A percentile compares a stretch with the other conserved stretches of the same genome.
These are phyloP conservation scores for Akanthomyces lecanii DNA, from an alignment of 2,329 filamentous ascomycete species.

Conservation along the genomic window DNA sequence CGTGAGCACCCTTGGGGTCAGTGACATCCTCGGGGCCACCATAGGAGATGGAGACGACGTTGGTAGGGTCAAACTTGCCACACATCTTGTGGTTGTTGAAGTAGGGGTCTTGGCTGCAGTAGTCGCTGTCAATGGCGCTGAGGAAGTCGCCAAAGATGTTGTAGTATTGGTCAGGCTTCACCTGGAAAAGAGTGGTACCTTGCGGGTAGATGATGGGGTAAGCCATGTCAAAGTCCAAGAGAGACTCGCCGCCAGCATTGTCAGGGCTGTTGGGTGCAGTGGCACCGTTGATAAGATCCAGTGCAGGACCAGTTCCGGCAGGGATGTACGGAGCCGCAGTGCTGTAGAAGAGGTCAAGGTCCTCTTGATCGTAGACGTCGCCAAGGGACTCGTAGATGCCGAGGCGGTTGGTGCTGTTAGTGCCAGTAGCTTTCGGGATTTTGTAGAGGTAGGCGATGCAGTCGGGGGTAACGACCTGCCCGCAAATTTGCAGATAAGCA, in stretches of 20 bases:
- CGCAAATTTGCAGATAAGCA: slow-evolving; percentile 33
- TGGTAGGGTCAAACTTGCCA: slow-evolving; percentile 20
- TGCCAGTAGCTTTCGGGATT: slow-evolving; percentile 36
- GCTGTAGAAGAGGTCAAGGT: slow-evolving; percentile 46
- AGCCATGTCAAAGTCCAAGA: slow-evolving; percentile 49
- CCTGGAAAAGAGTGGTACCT: slow-evolving; percentile 45
- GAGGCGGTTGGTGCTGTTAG: slow-evolving; percentile 40
- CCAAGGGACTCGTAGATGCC: slow-evolving; percentile 50
- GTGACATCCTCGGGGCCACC: slow-evolving; percentile 45
- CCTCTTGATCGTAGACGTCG: slow-evolving; percentile 47
- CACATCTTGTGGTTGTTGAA: slow-evolving; percentile 21
- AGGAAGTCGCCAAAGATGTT: slow-evolving; percentile 41
- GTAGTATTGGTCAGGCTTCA: slow-evolving; percentile 32
- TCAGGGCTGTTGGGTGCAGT: slow-evolving; percentile 35
- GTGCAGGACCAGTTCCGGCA: slow-evolving; percentile 40
- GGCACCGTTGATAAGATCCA: slow-evolving; percentile 45
- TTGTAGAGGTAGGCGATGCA: slow-evolving; percentile 50
- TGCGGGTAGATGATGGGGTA: slow-evolving; percentile 52
- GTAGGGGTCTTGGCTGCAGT: slow-evolving; percentile 29
- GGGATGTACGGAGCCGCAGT: slow-evolving; percentile 38
- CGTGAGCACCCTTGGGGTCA: slow-evolving; percentile 21
- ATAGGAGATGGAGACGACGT: slow-evolving; percentile 39
- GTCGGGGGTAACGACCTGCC: slow-evolving; percentile 51
- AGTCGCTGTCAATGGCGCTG: slow-evolving; percentile 43
- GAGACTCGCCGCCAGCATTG: slow-evolving; percentile 41